Percentiles rank a stretch among this genome's conserved stretches.
phyloP scores from a whole-genome alignment of 2,329 filamentous ascomycete genomes.

The Ophiostoma triangulosporum region DNA sequence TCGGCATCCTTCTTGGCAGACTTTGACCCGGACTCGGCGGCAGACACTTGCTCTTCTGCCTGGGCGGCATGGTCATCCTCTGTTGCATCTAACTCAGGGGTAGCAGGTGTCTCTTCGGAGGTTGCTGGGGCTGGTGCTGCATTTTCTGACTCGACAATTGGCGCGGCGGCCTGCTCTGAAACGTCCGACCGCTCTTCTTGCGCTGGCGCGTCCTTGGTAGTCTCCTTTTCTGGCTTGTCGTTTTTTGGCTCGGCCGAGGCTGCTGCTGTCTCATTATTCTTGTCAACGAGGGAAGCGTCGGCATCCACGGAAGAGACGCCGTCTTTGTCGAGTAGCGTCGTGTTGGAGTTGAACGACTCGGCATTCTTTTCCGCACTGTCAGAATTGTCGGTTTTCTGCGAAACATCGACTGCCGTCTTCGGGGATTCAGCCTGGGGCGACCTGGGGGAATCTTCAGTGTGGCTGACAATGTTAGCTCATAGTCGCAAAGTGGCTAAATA shows the following conservation, averaged over 20 bases:
- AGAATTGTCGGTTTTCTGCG: background rate
- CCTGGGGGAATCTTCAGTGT: background rate
- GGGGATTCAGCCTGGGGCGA: background rate
- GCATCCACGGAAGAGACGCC: background rate
- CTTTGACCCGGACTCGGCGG: background rate
- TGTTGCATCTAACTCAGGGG: background rate
- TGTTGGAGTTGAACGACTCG: conserved; percentile 6
- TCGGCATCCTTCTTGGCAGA: conserved; percentile 9
- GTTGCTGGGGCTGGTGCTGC: background rate
- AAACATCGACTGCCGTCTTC: background rate
- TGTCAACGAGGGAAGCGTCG: background rate
- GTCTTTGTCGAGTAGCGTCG: background rate
- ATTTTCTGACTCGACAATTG: background rate
- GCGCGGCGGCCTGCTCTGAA: background rate
- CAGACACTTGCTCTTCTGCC: background rate
- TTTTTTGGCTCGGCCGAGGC: background rate
- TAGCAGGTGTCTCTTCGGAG: background rate
- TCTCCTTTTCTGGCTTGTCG: background rate
- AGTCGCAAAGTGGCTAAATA: background rate
- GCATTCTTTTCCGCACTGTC: conserved; percentile 6
- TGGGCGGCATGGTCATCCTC: background rate
- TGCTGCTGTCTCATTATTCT: background rate
- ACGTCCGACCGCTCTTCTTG: background rate
- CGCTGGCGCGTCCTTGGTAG: background rate
- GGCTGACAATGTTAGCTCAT: background rate